These are phyloP conservation scores for Neoboletus brunneissimus DNA, from an alignment of 768 basidiomycete species.

Conservation along the genomic window DNA sequence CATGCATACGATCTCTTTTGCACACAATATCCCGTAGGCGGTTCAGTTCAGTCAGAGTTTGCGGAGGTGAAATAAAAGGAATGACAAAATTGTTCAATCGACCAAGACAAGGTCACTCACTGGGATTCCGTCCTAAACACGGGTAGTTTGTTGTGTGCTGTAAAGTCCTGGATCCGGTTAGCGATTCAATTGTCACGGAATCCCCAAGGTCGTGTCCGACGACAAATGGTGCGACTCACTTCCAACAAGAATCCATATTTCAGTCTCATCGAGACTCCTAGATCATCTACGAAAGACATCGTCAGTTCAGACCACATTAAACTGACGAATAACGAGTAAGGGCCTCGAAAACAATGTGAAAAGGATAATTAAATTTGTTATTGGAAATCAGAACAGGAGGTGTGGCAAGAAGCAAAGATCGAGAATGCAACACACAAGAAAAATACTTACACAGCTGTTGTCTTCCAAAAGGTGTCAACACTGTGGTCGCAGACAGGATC, in stretches of 20 bases:
- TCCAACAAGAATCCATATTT: constrained; percentile 79
- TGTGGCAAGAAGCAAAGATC: background rate
- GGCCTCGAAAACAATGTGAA: no score
- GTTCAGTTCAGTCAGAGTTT: background rate
- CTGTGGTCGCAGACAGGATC: constrained; percentile 30
- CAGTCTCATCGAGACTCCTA: constrained; percentile 68
- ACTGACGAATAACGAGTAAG: background rate
- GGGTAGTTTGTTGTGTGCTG: constrained; percentile 56
- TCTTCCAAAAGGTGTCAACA: constrained; percentile 87
- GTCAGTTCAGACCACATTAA: background rate
- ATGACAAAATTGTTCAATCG: background rate
- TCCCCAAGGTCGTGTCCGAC: no score
- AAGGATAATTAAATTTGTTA: background rate
- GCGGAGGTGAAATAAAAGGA: background rate
- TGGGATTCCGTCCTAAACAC: constrained; percentile 81
- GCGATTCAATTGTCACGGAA: background rate
- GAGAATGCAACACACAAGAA: background rate
- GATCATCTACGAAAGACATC: constrained; percentile 41
- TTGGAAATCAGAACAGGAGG: background rate
- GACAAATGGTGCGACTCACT: constrained; percentile 27
- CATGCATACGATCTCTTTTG: constrained; percentile 66
- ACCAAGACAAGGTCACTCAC: no score
- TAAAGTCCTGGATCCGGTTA: constrained; percentile 47
- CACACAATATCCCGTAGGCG: background rate
- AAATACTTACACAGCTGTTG: constrained; percentile 70